Evolutionary conservation across 2,329 filamentous ascomycete genomes (phyloP).

Genomic region (Trichoderma asperellum): DNA sequence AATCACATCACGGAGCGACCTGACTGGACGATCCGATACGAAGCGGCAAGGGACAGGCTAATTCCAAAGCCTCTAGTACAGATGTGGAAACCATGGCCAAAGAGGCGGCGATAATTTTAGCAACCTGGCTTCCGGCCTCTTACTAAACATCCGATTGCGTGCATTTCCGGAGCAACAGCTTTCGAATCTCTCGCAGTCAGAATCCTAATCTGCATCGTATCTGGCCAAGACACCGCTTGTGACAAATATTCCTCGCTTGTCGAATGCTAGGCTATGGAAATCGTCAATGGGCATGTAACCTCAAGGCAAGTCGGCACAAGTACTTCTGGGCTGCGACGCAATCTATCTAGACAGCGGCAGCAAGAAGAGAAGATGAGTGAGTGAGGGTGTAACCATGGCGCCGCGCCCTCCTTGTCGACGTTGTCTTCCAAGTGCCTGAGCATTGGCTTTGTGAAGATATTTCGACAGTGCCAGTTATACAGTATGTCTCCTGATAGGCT

Average conservation of each 20-base stretch:
- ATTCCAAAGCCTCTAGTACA: not conserved
- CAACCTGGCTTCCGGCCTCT: not conserved
- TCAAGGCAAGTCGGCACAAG: not conserved
- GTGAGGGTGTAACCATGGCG: conserved; percentile 18
- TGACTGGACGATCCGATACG: conserved; percentile 2
- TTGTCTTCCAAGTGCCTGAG: not conserved
- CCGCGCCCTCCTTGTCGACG: conserved; percentile 4
- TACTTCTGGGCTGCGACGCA: conserved; percentile 22
- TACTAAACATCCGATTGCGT: not conserved
- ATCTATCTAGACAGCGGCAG: not conserved
- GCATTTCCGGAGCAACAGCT: not conserved
- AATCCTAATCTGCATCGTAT: not conserved
- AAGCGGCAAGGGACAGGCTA: conserved; percentile 1
- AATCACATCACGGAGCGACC: not conserved
- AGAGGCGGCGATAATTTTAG: conserved; percentile 17
- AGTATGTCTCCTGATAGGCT: not conserved
- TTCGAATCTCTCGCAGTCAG: conserved; percentile 1
- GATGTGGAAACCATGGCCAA: conserved; percentile 4
- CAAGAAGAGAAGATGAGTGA: conserved; percentile 12
- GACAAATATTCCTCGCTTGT: not conserved
- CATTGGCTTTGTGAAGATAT: conserved; percentile 9
- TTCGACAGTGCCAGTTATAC: not conserved
- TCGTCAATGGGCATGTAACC: not conserved
- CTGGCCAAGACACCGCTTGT: not conserved
- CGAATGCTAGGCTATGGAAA: not conserved